Percentiles rank a stretch among this genome's conserved stretches.
Evolutionary conservation across 2,329 filamentous ascomycete genomes (phyloP).

Genomic region (Penicillium carneum): DNA sequence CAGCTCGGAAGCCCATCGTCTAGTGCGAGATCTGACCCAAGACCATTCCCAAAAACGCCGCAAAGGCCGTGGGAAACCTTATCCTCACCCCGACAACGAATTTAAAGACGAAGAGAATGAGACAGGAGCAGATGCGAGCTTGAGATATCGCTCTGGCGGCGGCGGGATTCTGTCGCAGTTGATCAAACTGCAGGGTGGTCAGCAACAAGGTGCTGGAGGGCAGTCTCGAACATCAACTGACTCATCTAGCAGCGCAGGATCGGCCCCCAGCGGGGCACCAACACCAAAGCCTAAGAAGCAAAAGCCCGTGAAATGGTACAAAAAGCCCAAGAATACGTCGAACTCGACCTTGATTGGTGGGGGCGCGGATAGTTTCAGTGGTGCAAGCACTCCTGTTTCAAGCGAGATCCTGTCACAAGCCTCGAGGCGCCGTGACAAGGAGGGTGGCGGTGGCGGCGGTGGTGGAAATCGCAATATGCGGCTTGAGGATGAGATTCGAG

Average conservation of each 20-base stretch:
- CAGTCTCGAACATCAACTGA: slow-evolving; percentile 22
- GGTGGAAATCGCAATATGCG: slow-evolving; percentile 26
- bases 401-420: slow-evolving; percentile 40
- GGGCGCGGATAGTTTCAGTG: slow-evolving; percentile 32
- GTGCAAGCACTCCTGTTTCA: slow-evolving; percentile 41
- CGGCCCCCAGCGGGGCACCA: slow-evolving; percentile 13
- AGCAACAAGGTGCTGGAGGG: slow-evolving; percentile 12
- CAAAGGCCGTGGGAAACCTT: slow-evolving; percentile 26
- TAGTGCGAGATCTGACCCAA: slow-evolving; percentile 44
- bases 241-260: slow-evolving; percentile 21
- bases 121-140: slow-evolving; percentile 21
- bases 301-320: slow-evolving; percentile 45
- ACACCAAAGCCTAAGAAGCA: slow-evolving; percentile 27
- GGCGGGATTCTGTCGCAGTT: slow-evolving; percentile 45
- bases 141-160: slow-evolving; percentile 38
- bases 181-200: slow-evolving; percentile 34
- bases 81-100: slow-evolving; percentile 24
- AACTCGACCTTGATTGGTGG: slow-evolving; percentile 36
- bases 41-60: slow-evolving; percentile 35
- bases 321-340: slow-evolving; percentile 38
- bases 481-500: slow-evolving; percentile 60
- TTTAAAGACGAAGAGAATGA: slow-evolving; percentile 21
- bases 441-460: background rate
- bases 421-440: slow-evolving; percentile 36
- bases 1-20: slow-evolving; percentile 43